phyloP scores from a whole-genome alignment of 225 moss, liverwort and hornwort genomes.

The Sphagnum tenellum region DNA sequence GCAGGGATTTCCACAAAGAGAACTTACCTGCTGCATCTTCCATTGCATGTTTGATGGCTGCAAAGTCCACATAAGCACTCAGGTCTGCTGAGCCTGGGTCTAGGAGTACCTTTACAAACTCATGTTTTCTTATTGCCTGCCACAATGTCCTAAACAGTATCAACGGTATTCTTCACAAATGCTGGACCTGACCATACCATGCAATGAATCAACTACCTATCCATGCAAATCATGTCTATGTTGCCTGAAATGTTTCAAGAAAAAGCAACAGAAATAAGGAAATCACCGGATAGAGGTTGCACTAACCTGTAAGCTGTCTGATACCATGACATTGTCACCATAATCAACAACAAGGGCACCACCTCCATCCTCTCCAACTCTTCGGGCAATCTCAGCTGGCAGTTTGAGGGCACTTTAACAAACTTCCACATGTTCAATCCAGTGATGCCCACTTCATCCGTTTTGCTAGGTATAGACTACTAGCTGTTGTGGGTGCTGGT shows the following conservation, averaged over 20 bases:
- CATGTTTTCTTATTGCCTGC: conserved; percentile 80
- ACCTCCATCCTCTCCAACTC: conserved; percentile 81
- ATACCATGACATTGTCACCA: conserved; percentile 56
- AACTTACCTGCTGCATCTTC: conserved; percentile 34
- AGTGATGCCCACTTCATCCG: conserved; percentile 61
- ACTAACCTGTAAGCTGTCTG: conserved; percentile 75
- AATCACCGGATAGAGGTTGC: background rate
- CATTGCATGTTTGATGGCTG: conserved; percentile 59
- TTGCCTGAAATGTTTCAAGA: too few species aligned
- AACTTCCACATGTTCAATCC: conserved; percentile 68
- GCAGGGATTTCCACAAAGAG: conserved; percentile 39
- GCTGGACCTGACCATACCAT: too few species aligned
- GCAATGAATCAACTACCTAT: too few species aligned
- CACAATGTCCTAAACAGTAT: background rate
- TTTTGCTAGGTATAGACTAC: conserved; percentile 52
- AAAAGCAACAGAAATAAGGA: background rate
- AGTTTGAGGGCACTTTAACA: conserved; percentile 69
- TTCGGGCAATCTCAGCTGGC: conserved; percentile 54
- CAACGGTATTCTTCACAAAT: too few species aligned
- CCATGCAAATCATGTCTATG: too few species aligned
- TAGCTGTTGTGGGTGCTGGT: conserved; percentile 57
- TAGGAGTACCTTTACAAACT: conserved; percentile 62
- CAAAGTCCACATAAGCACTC: conserved; percentile 87
- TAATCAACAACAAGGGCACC: conserved; percentile 88
- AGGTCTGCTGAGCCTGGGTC: conserved; percentile 81